These are phyloP conservation scores for Sclerotinia subarctica DNA, from an alignment of 2,329 filamentous ascomycete species.

Conservation along the genomic window DNA sequence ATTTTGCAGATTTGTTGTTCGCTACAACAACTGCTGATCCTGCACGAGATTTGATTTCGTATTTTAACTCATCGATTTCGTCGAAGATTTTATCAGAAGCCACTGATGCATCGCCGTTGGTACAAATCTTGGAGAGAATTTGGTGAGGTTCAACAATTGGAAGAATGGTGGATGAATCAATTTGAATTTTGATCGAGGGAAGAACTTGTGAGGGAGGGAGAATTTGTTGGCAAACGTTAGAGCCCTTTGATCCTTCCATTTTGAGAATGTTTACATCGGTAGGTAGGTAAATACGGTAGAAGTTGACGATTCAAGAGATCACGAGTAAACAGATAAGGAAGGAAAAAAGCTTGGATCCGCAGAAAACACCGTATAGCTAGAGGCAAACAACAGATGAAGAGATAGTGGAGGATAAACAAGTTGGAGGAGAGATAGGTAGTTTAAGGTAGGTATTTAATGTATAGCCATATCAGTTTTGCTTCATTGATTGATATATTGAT, in stretches of 20 bases:
- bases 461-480: not conserved
- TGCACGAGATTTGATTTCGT: slow-evolving; percentile 8
- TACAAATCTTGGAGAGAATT: not conserved
- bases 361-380: not conserved
- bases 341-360: not conserved
- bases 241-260: slow-evolving; percentile 16
- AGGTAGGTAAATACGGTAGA: too few relatives aligned
- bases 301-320: not conserved
- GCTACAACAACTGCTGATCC: not conserved
- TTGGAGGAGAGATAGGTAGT: not conserved
- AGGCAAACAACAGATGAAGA: not conserved
- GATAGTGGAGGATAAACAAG: not conserved
- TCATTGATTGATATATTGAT: not conserved
- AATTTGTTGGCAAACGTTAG: slow-evolving; percentile 4
- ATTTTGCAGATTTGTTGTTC: not conserved
- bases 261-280: slow-evolving; percentile 1
- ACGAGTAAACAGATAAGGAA: not conserved
- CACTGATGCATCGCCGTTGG: slow-evolving; percentile 9
- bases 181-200: not conserved
- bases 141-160: not conserved
- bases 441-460: not conserved
- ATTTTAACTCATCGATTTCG: slow-evolving; percentile 19
- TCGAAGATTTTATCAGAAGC: slow-evolving; percentile 13
- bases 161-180: not conserved
- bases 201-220: not conserved